Conservation (phyloP, 371 early-diverging fungal genomes). For the Paraphysoderma sedebokerense region DNA sequence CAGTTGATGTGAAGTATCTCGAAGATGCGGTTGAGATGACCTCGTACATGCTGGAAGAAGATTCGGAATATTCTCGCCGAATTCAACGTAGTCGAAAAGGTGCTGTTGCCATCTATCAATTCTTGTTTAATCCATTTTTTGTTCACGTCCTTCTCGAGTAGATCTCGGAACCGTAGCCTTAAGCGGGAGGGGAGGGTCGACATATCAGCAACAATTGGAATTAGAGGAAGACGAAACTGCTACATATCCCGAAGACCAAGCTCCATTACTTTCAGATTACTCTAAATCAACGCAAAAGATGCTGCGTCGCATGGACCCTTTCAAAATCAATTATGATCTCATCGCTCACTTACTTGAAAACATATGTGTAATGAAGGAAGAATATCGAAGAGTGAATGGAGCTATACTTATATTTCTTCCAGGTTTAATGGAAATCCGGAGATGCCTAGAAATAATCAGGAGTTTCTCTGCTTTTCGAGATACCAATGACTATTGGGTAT, state of each 20-base stretch:
- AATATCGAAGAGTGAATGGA: conserved; percentile 14
- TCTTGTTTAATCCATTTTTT: too few relatives aligned
- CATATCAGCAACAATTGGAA: too few relatives aligned
- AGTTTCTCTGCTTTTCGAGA: conserved; percentile 7
- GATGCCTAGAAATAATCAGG: conserved; percentile 4
- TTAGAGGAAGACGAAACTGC: neutral
- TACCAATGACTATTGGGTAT: conserved; percentile 9
- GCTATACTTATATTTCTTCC: conserved; percentile 79
- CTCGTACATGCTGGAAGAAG: conserved; percentile 36
- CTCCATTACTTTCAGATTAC: conserved; percentile 7
- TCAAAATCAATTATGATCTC: conserved; percentile 51
- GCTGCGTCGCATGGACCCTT: conserved; percentile 36
- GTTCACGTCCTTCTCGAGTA: too few relatives aligned
- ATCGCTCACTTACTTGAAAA: conserved; percentile 40
- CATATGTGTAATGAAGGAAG: conserved; percentile 17
- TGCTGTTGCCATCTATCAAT: neutral
- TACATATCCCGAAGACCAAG: neutral
- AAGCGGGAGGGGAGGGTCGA: too few relatives aligned
- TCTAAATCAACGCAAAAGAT: conserved; percentile 22
- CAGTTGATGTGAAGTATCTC: conserved; percentile 45
- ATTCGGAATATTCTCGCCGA: conserved; percentile 31
- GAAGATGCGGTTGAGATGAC: conserved; percentile 45
- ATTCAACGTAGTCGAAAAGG: conserved; percentile 2
- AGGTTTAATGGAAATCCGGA: conserved; percentile 54
- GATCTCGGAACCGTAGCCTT: too few relatives aligned